phyloP scores from a whole-genome alignment of 2,329 filamentous ascomycete genomes.

The Coleophoma eucalyptorum region DNA sequence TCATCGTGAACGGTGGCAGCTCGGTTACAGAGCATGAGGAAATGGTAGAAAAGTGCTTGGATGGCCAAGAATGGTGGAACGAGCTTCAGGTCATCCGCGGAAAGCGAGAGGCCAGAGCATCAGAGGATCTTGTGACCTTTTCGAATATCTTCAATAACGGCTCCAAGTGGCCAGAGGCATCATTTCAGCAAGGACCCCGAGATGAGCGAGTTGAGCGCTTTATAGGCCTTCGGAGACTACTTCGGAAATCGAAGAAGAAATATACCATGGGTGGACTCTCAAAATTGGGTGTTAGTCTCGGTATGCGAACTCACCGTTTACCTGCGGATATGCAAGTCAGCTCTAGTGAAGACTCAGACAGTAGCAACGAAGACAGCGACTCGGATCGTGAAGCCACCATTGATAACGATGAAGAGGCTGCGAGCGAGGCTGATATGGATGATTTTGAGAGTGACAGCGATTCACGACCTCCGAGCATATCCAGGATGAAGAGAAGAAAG shows the following conservation, averaged over 20 bases:
- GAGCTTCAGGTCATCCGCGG: conserved; percentile 59
- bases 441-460: conserved; percentile 28
- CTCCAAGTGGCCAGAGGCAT: conserved; percentile 46
- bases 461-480: conserved; percentile 4
- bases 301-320: conserved; percentile 73
- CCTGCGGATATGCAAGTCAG: conserved; percentile 37
- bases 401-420: conserved; percentile 31
- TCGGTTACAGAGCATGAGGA: conserved; percentile 51
- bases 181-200: conserved; percentile 45
- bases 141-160: conserved; percentile 35
- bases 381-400: conserved; percentile 16
- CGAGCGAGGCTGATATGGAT: conserved; percentile 37
- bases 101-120: conserved; percentile 27
- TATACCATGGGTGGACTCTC: conserved; percentile 25
- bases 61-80: conserved; percentile 79
- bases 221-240: conserved; percentile 56
- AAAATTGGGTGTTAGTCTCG: conserved; percentile 62
- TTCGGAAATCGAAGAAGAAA: conserved; percentile 49
- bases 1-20: conserved; percentile 69
- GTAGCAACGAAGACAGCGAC: conserved; percentile 34
- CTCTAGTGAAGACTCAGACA: conserved; percentile 37
- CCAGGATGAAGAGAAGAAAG: conserved; percentile 27
- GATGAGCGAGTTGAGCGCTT: conserved; percentile 40
- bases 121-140: conserved; percentile 40
- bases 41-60: conserved; percentile 62